These are phyloP conservation scores for Xeromyces bisporus DNA, from an alignment of 495 filamentous ascomycete species.

Conservation along the genomic window DNA sequence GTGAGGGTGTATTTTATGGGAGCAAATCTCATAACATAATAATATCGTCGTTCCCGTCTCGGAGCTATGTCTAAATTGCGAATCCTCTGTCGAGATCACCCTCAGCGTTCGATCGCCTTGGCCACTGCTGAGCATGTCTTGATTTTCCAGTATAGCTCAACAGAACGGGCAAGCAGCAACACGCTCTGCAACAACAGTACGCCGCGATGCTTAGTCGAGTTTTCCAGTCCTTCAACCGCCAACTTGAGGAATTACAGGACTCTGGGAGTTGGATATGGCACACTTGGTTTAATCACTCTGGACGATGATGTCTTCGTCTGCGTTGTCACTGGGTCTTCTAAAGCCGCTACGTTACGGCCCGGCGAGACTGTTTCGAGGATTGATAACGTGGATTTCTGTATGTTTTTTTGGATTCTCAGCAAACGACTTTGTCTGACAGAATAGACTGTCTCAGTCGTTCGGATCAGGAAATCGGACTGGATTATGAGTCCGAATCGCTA, in stretches of 20 bases:
- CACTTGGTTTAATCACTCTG: slow-evolving; percentile 76
- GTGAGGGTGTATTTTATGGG: no score
- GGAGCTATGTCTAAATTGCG: slow-evolving; percentile 23
- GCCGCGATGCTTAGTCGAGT: slow-evolving; percentile 75
- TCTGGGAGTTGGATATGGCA: slow-evolving; percentile 68
- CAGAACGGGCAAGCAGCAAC: slow-evolving; percentile 24
- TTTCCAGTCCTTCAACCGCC: slow-evolving; percentile 42
- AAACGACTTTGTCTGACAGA: slow-evolving; percentile 1
- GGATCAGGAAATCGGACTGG: slow-evolving; percentile 58
- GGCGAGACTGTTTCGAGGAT: slow-evolving; percentile 83
- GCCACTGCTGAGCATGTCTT: slow-evolving; percentile 61
- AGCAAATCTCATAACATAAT: no score
- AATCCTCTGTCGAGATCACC: slow-evolving; percentile 42
- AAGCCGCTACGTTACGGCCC: slow-evolving; percentile 67
- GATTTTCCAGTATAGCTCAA: slow-evolving; percentile 58
- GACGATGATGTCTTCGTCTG: slow-evolving; percentile 78
- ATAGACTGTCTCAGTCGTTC: slow-evolving; percentile 68
- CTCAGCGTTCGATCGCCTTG: slow-evolving; percentile 71
- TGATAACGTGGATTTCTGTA: slow-evolving; percentile 70
- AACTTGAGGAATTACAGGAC: slow-evolving; percentile 58
- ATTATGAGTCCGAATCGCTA: slow-evolving; percentile 40
- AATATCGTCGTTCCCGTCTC: no score
- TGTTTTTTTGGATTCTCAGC: slow-evolving; percentile 8
- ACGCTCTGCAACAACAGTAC: slow-evolving; percentile 23
- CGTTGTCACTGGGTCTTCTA: slow-evolving; percentile 61